Conservation (phyloP, 1,284 basidiomycete genomes). For the Phaffia rhodozyma region DNA sequence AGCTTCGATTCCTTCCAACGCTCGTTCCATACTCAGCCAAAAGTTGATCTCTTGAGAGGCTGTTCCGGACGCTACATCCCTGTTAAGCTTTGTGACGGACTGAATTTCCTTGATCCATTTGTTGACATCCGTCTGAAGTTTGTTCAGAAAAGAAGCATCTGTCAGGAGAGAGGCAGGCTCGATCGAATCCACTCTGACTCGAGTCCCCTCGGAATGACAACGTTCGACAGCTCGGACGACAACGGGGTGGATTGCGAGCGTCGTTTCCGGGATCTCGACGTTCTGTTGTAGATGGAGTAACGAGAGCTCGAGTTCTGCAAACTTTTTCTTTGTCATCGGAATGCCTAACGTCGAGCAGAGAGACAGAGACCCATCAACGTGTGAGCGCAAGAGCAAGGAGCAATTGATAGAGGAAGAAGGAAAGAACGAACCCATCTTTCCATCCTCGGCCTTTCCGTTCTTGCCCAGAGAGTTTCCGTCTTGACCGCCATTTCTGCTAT, state of each 20-base stretch:
- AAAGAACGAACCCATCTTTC: conserved; percentile 61
- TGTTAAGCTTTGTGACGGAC: conserved; percentile 76
- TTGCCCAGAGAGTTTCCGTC: conserved; percentile 39
- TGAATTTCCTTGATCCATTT: conserved; percentile 98
- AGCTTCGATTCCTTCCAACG: conserved; percentile 81
- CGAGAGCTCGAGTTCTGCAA: conserved; percentile 94
- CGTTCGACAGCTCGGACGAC: conserved; percentile 73
- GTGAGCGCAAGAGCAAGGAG: not conserved
- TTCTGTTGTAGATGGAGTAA: conserved; percentile 94
- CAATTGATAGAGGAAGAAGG: not conserved
- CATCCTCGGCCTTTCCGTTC: conserved; percentile 65
- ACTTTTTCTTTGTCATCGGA: conserved; percentile 98
- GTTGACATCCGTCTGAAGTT: conserved; percentile 87
- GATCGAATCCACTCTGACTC: conserved; percentile 34
- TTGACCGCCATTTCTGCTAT: conserved; percentile 32
- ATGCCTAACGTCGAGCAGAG: conserved; percentile 47
- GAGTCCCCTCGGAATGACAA: conserved; percentile 26
- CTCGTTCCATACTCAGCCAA: conserved; percentile 88
- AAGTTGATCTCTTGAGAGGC: conserved; percentile 99
- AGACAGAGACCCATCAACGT: conserved; percentile 1
- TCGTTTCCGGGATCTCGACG: conserved; percentile 95
- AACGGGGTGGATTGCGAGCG: conserved; percentile 79
- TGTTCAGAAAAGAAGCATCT: conserved; percentile 87
- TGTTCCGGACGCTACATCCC: conserved; percentile 89
- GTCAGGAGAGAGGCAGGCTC: conserved; percentile 43